phyloP scores from a whole-genome alignment of 257 asterid genomes.

The Solanum corneliomulleri region DNA sequence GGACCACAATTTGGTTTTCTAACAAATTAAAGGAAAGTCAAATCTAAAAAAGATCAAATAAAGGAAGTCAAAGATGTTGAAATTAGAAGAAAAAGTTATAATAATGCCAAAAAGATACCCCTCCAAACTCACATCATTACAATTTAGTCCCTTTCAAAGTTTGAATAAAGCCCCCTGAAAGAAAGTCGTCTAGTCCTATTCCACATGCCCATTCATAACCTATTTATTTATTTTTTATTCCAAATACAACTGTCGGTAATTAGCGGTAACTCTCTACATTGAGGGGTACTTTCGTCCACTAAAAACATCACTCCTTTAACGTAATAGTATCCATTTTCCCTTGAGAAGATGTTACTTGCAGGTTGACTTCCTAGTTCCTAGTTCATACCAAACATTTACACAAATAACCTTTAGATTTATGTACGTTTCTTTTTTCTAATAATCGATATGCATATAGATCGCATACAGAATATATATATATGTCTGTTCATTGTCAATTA shows the following conservation, averaged over 20 bases:
- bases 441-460: no score
- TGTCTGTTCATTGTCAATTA: background rate
- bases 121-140: background rate
- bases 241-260: background rate
- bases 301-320: background rate
- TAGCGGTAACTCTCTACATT: background rate
- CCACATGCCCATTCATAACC: background rate
- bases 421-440: no score
- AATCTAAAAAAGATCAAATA: background rate
- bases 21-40: background rate
- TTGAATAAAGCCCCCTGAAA: background rate
- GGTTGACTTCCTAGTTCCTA: slow-evolving; percentile 12
- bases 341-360: background rate
- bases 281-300: background rate
- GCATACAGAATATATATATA: no score
- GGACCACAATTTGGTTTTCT: background rate
- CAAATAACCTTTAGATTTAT: background rate
- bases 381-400: slow-evolving; percentile 3
- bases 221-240: background rate
- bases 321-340: background rate
- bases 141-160: background rate
- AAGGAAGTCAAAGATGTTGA: background rate
- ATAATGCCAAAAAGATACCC: background rate
- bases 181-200: background rate
- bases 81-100: background rate